Conservation (phyloP, 1,139 yeast species). For the Diutina siamensis region DNA sequence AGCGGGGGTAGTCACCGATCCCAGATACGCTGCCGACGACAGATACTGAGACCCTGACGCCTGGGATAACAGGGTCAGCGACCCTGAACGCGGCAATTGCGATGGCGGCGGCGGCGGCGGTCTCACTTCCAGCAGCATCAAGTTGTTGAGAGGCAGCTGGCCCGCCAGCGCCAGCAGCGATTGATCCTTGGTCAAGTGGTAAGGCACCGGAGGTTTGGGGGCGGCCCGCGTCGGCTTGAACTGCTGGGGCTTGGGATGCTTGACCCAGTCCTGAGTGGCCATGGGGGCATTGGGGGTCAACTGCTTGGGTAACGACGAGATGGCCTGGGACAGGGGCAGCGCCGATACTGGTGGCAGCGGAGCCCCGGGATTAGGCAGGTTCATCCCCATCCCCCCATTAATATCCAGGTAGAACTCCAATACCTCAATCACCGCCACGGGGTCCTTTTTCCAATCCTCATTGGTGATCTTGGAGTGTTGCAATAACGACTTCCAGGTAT, state of each 20-base stretch:
- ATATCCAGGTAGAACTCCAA: constrained; percentile 67
- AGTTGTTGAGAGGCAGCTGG: not conserved
- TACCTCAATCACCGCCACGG: constrained; percentile 83
- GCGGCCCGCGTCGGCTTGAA: constrained; percentile 32
- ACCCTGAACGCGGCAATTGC: not conserved
- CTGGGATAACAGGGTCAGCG: not conserved
- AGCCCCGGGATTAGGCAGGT: not conserved
- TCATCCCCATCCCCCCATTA: constrained; percentile 19
- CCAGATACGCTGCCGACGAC: not conserved
- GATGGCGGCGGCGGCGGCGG: not conserved
- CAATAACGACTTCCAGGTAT: constrained; percentile 64
- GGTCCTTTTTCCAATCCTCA: constrained; percentile 76
- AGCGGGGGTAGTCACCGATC: not conserved
- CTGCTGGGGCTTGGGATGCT: constrained; percentile 20
- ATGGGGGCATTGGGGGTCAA: not conserved
- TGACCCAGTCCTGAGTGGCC: constrained; percentile 27
- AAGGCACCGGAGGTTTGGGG: constrained; percentile 35
- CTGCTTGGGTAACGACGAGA: not conserved
- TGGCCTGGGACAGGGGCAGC: not conserved
- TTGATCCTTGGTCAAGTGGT: constrained; percentile 21
- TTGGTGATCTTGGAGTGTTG: constrained; percentile 72
- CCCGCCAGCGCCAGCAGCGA: constrained; percentile 10
- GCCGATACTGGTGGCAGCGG: not conserved
- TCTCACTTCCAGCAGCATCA: not conserved
- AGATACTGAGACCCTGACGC: not conserved